Evolutionary conservation across 2,329 filamentous ascomycete species (phyloP), one percentile per base, ranked within the genome.

Genomic region (Diaporthe humulicola): DNA sequence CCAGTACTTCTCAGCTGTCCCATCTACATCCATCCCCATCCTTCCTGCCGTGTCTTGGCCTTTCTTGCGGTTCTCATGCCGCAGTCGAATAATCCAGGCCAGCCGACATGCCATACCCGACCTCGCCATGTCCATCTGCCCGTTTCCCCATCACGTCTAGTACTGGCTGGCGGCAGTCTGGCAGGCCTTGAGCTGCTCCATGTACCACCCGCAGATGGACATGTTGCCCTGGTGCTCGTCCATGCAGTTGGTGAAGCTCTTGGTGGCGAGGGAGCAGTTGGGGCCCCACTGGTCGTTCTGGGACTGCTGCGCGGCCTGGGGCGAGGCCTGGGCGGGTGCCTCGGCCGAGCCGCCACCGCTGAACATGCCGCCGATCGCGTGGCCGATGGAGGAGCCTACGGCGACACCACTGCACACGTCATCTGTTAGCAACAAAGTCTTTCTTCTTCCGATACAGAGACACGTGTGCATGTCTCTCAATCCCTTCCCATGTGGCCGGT

Each of bases 161-260:
- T 95, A 94, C 80, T 88, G 91, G 85, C 88, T 91, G 73, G 94
- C 93, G 79, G 94, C 94, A 78, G 90, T 87, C 88, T 96, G 94
- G 89, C 94, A 96, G 73, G 94, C 93, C 90, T 96, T 96, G 25
- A 99, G 89, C 90, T 99, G 96, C 85, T 99, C 97, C 81, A 99
- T 88, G 85, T 99, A 99, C 96, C 96, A 99, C 79, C 94, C 94
- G 88, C 97, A 99, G 83, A 98, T 97, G 83, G 93, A 93, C 93
- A 99, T 92, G 87, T 97, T 95, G 79, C 97, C 97, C 83, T 92
- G 88, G 85, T 99, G 94, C 82, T 98, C 94, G 85, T 98, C 96
- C 93, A 99, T 93, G 90, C 97, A 99, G 88, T 93, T 93, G 81
- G 95, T 96, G 90, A 99, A 98, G 86, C 90, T 91, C 85, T 92